Conservation (phyloP, 805 yeast genomes). For the Ogataea pilisensis region DNA sequence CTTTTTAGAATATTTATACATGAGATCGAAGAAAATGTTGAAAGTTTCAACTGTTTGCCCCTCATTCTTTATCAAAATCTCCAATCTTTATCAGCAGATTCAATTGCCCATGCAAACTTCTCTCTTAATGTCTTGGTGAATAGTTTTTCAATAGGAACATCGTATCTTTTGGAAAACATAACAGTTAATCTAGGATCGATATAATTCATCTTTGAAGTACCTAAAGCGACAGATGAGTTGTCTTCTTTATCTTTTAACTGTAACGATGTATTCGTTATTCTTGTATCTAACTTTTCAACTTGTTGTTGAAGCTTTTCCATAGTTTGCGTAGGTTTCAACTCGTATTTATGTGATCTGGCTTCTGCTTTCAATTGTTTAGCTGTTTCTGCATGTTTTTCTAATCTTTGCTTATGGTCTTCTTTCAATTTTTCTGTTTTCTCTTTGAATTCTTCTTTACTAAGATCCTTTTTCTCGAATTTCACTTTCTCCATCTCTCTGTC, state of each 20-base stretch:
- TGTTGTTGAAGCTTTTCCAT: conserved; percentile 72
- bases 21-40: too few relatives aligned
- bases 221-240: conserved; percentile 86
- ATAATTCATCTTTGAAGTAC: conserved; percentile 91
- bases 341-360: conserved; percentile 53
- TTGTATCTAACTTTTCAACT: conserved; percentile 64
- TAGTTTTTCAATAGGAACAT: conserved; percentile 88
- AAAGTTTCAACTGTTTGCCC: too few relatives aligned
- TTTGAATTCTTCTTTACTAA: conserved; percentile 53
- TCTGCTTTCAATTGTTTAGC: conserved; percentile 53
- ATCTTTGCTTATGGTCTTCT: conserved; percentile 49
- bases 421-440: conserved; percentile 46
- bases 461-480: conserved; percentile 49
- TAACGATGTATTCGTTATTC: conserved; percentile 63
- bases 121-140: conserved; percentile 89
- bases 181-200: conserved; percentile 92
- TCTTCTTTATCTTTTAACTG: conserved; percentile 91
- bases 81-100: conserved; percentile 86
- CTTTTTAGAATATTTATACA: too few relatives aligned
- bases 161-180: conserved; percentile 77
- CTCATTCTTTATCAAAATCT: conserved; percentile 44
- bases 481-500: conserved; percentile 74
- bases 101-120: conserved; percentile 94
- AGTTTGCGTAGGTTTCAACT: conserved; percentile 45
- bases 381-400: conserved; percentile 51